Percentiles rank a stretch among this genome's conserved stretches.
Conservation (phyloP, 1,284 basidiomycete species). For the Cryptococcus depauperatus region DNA sequence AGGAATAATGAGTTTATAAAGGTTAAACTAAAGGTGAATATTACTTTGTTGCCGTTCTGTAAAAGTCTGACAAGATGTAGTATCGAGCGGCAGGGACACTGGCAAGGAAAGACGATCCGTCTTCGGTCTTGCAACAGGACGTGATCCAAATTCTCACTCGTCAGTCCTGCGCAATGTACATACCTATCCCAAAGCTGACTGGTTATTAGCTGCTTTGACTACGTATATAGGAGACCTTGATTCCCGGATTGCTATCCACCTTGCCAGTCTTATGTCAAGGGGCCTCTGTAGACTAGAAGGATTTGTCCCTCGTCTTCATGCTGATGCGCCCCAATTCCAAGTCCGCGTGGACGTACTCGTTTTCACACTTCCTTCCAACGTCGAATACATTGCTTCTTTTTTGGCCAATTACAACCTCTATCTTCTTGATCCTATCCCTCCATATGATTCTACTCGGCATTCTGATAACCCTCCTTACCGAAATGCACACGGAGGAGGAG, state of each 20-base stretch:
- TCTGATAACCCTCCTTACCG: slow-evolving; percentile 58
- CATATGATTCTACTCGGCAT: slow-evolving; percentile 54
- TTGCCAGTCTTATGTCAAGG: slow-evolving; percentile 71
- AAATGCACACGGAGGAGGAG: slow-evolving; percentile 66
- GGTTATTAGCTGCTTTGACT: slow-evolving; percentile 20
- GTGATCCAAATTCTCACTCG: slow-evolving; percentile 74
- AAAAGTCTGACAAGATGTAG: slow-evolving; percentile 5
- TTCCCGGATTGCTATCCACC: slow-evolving; percentile 62
- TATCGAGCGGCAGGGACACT: slow-evolving; percentile 43
- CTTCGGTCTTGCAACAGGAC: slow-evolving; percentile 53
- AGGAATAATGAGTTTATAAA: slow-evolving; percentile 60
- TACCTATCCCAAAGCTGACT: slow-evolving; percentile 2
- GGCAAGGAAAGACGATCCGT: slow-evolving; percentile 50
- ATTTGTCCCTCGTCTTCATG: slow-evolving; percentile 42
- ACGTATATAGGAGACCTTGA: slow-evolving; percentile 79
- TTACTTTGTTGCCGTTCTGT: not conserved
- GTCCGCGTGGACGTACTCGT: slow-evolving; percentile 71
- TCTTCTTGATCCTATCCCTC: slow-evolving; percentile 65
- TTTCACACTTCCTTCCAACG: slow-evolving; percentile 86
- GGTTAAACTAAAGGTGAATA: slow-evolving; percentile 57
- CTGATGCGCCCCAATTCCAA: slow-evolving; percentile 36
- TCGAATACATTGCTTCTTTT: slow-evolving; percentile 67
- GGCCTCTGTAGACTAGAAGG: slow-evolving; percentile 78
- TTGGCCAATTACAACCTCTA: slow-evolving; percentile 61
- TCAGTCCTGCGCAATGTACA: slow-evolving; percentile 40